Evolutionary conservation across 371 early-diverging fungal species (phyloP), one percentile per base, ranked within the genome.

Genomic region (Mucor plumbeus): DNA sequence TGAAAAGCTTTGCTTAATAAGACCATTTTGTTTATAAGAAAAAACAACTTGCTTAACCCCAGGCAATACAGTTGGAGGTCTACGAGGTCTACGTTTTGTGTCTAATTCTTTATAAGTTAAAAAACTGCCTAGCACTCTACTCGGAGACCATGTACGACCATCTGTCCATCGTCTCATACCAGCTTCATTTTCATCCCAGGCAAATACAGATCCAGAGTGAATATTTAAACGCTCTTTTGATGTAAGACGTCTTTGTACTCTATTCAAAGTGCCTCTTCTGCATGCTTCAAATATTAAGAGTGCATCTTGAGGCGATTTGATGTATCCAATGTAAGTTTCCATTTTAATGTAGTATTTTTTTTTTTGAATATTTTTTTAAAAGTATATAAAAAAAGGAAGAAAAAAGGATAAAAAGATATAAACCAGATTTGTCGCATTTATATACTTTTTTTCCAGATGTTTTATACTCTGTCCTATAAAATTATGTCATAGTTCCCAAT

Each of bases 101-200:
- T 89, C 90, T 3, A 92, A 81, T 70, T 94, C 93, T 56, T 90
- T 87, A 67, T 94, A 94, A 8, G 91, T 93, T 15, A 94, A 69
- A 69, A 94, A 94, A 65, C 88, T 89, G n/a, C 93, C 92, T n/a
- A 87, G 80, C 2, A 92, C 91, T 39, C 96, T 85, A 60, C 90
- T 90, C 1, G 95, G 93, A 15, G 93, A 92, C 96, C 95, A 94
- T 50, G 89, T 89, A 54, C 90, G 86, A 13, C 95, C 94, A 71
- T 95, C 96, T 4, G 96, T 96, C 96, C 96, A 96, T 13, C 96
- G 84, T 60, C 91, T 81, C 88, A 96, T 95, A 0, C 95, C 93
- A 3, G 92, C 88, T 68, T 94, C 95, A 19, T 88, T 85, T 81
- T 95, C 95, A 73, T 94, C 93, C 88, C 91, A 95, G 19, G 93